Percentiles rank a stretch among this genome's conserved stretches.
Conservation (phyloP, 192 early-diverging fungal species). For the Piromyces finnis region DNA sequence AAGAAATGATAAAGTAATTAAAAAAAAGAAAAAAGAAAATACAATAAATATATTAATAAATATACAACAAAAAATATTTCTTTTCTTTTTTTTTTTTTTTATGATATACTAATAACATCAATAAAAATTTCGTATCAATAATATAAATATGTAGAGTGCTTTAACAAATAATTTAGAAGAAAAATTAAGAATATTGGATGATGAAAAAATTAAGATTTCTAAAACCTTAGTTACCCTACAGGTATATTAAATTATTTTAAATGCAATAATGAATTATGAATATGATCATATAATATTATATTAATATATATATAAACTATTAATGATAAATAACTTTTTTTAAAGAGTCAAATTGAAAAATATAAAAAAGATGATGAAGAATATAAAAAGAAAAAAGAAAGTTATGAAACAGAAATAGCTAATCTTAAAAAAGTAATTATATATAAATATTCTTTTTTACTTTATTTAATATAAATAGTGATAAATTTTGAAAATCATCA, state of each 20-base stretch:
- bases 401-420: conserved; percentile 10
- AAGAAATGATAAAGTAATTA: conserved; percentile 4
- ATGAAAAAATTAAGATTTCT: conserved; percentile 13
- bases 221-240: conserved; percentile 10
- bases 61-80: neutral
- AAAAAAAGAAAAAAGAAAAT: neutral
- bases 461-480: neutral
- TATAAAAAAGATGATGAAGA: conserved; percentile 7
- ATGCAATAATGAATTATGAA: no score
- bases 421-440: conserved; percentile 13
- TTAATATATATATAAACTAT: no score
- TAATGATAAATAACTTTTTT: no score
- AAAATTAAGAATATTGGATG: conserved; percentile 21
- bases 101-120: no score
- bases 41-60: no score
- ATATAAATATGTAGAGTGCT: conserved; percentile 4
- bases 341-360: conserved; percentile 15
- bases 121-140: no score
- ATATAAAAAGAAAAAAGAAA: conserved; percentile 9
- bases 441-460: no score
- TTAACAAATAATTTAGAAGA: conserved; percentile 14
- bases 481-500: no score
- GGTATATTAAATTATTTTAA: no score
- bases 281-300: no score
- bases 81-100: neutral